phyloP scores from a whole-genome alignment of 2,329 filamentous ascomycete species.

The Neofusicoccum umdonicola region DNA sequence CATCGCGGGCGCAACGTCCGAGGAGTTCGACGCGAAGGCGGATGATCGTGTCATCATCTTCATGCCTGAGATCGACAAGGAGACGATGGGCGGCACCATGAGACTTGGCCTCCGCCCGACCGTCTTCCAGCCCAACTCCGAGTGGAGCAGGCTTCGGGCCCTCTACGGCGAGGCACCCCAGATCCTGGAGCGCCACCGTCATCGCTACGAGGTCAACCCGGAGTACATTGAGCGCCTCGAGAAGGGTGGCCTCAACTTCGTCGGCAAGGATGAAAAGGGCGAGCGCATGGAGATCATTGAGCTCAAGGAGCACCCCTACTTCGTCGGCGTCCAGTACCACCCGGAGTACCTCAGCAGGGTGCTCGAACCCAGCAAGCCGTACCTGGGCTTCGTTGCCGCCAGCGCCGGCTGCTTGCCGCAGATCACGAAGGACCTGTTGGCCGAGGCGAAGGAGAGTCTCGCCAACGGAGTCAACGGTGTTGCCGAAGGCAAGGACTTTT shows the following conservation, averaged over 20 bases:
- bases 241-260: conserved; percentile 67
- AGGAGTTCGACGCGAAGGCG: conserved; percentile 59
- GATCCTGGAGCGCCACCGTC: conserved; percentile 72
- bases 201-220: conserved; percentile 90
- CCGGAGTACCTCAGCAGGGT: conserved; percentile 81
- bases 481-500: conserved; percentile 11
- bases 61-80: conserved; percentile 84
- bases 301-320: conserved; percentile 79
- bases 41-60: conserved; percentile 74
- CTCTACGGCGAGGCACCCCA: conserved; percentile 61
- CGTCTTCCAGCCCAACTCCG: conserved; percentile 69
- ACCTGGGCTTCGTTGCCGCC: conserved; percentile 82
- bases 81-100: conserved; percentile 84
- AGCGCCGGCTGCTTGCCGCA: conserved; percentile 52
- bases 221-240: conserved; percentile 68
- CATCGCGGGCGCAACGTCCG: conserved; percentile 56
- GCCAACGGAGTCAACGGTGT: conserved; percentile 7
- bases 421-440: conserved; percentile 3
- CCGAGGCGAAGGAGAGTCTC: background rate
- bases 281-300: conserved; percentile 82
- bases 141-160: conserved; percentile 75
- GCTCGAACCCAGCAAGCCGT: conserved; percentile 69
- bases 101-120: conserved; percentile 73
- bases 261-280: conserved; percentile 76
- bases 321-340: conserved; percentile 83